These are phyloP conservation scores for Asclepias syriaca DNA, from an alignment of 257 asterid species.

Conservation along the genomic window DNA sequence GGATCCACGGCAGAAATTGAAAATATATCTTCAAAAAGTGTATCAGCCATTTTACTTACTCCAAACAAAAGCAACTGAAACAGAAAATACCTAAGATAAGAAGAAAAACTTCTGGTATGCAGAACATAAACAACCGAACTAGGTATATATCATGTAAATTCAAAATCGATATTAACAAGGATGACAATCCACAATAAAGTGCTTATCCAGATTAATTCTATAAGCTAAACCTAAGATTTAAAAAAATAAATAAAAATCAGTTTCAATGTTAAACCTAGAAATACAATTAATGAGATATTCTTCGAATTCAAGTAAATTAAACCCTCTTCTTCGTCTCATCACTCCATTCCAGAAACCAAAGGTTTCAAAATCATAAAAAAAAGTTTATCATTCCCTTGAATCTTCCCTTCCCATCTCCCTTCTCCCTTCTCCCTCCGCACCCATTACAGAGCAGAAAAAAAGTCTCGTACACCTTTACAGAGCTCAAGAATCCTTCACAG, in stretches of 20 bases:
- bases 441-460: not conserved
- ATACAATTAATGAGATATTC: not conserved
- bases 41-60: conserved; percentile 57
- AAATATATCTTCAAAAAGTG: conserved; percentile 77
- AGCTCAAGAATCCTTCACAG: not conserved
- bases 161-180: not conserved
- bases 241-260: too few relatives aligned
- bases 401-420: not conserved
- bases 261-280: not conserved
- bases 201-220: not conserved
- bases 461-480: not conserved
- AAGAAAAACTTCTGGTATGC: not conserved
- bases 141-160: not conserved
- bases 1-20: conserved; percentile 57
- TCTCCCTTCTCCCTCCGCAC: not conserved
- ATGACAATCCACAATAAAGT: not conserved
- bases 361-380: not conserved
- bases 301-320: not conserved
- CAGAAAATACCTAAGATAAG: not conserved
- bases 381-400: not conserved
- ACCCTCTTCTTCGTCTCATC: not conserved
- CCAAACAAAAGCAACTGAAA: not conserved
- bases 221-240: not conserved
- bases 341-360: not conserved
- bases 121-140: not conserved